Percentiles rank a stretch among this genome's conserved stretches.
phyloP scores from a whole-genome alignment of 192 early-diverging fungal genomes.

The Gigaspora rosea region DNA sequence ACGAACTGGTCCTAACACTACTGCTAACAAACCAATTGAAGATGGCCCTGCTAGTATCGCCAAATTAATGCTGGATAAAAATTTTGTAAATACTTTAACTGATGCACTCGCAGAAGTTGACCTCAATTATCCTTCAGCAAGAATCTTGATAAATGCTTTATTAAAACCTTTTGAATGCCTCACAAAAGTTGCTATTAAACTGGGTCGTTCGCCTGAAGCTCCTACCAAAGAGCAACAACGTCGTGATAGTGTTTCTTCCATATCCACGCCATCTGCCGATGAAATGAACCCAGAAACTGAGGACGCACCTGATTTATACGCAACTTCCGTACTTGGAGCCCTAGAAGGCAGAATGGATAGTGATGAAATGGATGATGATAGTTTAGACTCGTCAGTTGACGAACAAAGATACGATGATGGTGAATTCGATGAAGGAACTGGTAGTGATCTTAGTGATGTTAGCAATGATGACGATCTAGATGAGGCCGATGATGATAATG shows the following conservation, averaged over 20 bases:
- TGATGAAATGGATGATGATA: conserved; percentile 60
- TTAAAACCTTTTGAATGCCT: conserved; percentile 88
- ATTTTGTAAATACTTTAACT: conserved; percentile 78
- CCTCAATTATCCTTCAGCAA: conserved; percentile 84
- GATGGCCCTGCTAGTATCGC: conserved; percentile 63
- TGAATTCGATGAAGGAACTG: conserved; percentile 70
- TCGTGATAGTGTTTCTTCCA: conserved; percentile 51
- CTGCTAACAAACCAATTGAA: conserved; percentile 45
- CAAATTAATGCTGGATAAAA: conserved; percentile 87
- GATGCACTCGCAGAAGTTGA: conserved; percentile 83
- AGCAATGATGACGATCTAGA: conserved; percentile 46
- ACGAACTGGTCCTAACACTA: conserved; percentile 35
- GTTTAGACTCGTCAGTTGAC: conserved; percentile 54
- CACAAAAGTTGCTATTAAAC: conserved; percentile 84
- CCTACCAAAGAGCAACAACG: conserved; percentile 45
- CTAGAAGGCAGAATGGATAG: conserved; percentile 76
- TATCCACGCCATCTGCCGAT: conserved; percentile 40
- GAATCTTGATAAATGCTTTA: conserved; percentile 71
- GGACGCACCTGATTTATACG: conserved; percentile 80
- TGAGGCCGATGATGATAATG: conserved; percentile 55
- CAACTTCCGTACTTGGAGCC: conserved; percentile 82
- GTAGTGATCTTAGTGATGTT: conserved; percentile 63
- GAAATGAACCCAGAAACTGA: conserved; percentile 50
- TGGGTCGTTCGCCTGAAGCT: conserved; percentile 69
- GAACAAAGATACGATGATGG: conserved; percentile 71